Evolutionary conservation across 1,284 basidiomycete species (phyloP).

Genomic region (Rhodotorula mucilaginosa): DNA sequence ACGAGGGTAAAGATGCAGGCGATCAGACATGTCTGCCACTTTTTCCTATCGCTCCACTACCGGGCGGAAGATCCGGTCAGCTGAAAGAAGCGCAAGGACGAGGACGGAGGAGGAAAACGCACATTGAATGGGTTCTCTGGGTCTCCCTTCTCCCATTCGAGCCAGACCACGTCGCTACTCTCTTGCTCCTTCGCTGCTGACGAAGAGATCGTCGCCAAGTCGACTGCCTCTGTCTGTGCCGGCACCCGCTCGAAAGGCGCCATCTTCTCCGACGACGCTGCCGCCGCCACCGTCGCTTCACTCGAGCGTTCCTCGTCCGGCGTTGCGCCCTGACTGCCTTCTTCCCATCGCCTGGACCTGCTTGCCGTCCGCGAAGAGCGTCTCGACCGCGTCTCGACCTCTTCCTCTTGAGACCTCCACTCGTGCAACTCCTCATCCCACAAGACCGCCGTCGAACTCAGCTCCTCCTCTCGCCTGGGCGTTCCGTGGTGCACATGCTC

Average conservation of each 20-base stretch:
- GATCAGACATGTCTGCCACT: slow-evolving; percentile 33
- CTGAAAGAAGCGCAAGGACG: too few relatives aligned
- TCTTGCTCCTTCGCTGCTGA: neutral
- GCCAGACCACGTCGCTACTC: slow-evolving; percentile 26
- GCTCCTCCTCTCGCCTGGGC: slow-evolving; percentile 1
- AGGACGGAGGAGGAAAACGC: neutral
- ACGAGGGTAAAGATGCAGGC: slow-evolving; percentile 30
- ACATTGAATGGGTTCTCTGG: slow-evolving; percentile 39
- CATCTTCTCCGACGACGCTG: neutral
- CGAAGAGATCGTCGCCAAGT: slow-evolving; percentile 1
- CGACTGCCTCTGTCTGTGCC: neutral
- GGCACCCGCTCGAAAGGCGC: neutral
- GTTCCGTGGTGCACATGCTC: slow-evolving; percentile 2
- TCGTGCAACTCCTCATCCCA: slow-evolving; percentile 21
- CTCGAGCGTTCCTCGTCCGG: neutral
- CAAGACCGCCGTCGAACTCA: slow-evolving; percentile 18
- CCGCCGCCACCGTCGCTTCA: slow-evolving; percentile 2
- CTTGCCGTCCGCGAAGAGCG: neutral
- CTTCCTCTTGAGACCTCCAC: slow-evolving; percentile 31
- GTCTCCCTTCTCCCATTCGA: slow-evolving; percentile 30
- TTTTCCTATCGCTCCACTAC: slow-evolving; percentile 31
- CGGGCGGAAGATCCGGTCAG: neutral
- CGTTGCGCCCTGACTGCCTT: neutral
- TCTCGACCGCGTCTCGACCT: neutral
- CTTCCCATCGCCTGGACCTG: neutral